Evolutionary conservation across 805 yeast species (phyloP).

Genomic region (Dipodascopsis tothii): DNA sequence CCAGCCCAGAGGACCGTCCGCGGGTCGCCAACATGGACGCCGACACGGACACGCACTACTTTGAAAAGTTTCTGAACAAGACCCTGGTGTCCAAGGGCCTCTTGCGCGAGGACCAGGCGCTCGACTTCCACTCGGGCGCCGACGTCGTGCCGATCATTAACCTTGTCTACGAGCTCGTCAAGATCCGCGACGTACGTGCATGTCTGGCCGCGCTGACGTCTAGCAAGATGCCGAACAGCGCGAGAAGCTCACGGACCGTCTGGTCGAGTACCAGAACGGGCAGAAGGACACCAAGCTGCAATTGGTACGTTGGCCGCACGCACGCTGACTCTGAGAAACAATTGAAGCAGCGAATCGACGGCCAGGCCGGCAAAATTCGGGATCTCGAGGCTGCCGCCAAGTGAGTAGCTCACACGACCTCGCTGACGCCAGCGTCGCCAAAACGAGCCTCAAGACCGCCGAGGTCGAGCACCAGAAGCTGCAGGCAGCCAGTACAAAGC

Average conservation of each 20-base stretch:
- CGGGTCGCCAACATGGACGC: slow-evolving; percentile 13
- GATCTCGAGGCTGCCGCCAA: too few relatives aligned
- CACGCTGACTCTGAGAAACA: too few relatives aligned
- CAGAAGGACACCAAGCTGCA: too few relatives aligned
- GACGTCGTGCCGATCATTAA: slow-evolving; percentile 17
- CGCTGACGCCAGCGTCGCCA: too few relatives aligned
- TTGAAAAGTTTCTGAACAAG: slow-evolving; percentile 14
- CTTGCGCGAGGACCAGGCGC: slow-evolving; percentile 1
- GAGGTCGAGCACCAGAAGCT: slow-evolving; percentile 12
- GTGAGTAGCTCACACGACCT: too few relatives aligned
- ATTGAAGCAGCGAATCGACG: too few relatives aligned
- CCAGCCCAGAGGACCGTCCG: too few relatives aligned
- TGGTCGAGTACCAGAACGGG: too few relatives aligned
- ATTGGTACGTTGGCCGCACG: too few relatives aligned
- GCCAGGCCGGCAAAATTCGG: too few relatives aligned
- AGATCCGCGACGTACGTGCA: slow-evolving; percentile 9
- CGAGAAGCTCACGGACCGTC: slow-evolving; percentile 14
- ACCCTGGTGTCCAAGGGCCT: slow-evolving; percentile 15
- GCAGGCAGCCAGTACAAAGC: slow-evolving; percentile 15
- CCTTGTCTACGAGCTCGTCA: slow-evolving; percentile 12
- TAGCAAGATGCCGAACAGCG: slow-evolving; percentile 16
- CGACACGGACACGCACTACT: slow-evolving; percentile 18
- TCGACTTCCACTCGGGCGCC: slow-evolving; percentile 9
- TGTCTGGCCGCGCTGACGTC: background rate
- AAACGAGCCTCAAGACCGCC: slow-evolving; percentile 7